Conservation (phyloP, 129 eudicot genomes). For the Oenanthe sinensis region DNA sequence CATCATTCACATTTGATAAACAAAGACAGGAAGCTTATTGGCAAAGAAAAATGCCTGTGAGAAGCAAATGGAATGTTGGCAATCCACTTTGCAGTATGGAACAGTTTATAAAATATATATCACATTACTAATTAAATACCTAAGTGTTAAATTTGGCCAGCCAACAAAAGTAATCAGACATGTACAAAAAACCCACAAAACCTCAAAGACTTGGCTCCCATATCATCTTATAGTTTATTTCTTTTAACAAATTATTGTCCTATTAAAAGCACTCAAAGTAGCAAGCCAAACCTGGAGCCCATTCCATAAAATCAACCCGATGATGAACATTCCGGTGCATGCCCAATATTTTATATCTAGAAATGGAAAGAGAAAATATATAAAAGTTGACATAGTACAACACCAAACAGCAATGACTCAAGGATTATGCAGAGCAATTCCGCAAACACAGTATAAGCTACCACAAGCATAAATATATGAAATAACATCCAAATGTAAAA, state of each 20-base stretch:
- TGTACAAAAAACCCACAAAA: background rate
- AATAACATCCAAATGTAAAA: background rate
- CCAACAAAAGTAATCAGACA: background rate
- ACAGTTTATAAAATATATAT: background rate
- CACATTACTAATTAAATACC: background rate
- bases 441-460: background rate
- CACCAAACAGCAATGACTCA: background rate
- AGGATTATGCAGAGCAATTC: background rate
- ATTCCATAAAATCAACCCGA: slow-evolving; percentile 90
- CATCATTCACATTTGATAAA: slow-evolving; percentile 5
- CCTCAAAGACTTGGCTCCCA: background rate
- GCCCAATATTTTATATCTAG: slow-evolving; percentile 73
- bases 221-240: background rate
- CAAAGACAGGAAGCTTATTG: background rate
- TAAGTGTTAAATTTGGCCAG: background rate
- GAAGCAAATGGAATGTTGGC: background rate
- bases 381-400: background rate
- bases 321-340: slow-evolving; percentile 88
- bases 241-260: background rate
- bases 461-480: too few species aligned
- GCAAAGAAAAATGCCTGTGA: background rate
- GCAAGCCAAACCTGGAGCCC: slow-evolving; percentile 89
- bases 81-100: background rate
- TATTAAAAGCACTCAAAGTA: background rate
- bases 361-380: background rate